Conservation (phyloP, 2,329 filamentous ascomycete species). For the Thelonectria rubi region DNA sequence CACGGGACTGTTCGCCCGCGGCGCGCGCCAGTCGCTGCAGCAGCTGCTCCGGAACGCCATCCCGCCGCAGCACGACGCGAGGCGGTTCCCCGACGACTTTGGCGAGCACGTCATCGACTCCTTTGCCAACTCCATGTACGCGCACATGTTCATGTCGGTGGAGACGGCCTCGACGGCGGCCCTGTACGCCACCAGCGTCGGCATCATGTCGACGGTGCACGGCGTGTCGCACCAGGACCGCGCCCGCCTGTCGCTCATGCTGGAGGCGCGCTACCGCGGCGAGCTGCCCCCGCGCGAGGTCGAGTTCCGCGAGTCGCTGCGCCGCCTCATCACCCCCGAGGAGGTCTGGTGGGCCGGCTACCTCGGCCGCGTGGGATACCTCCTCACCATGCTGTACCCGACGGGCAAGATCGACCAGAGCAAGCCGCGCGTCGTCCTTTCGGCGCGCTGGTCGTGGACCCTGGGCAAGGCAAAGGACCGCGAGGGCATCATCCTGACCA, state of each 20-base stretch:
- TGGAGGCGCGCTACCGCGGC: constrained; percentile 71
- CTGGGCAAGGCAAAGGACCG: constrained; percentile 52
- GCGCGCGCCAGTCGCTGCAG: constrained; percentile 56
- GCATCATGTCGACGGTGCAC: constrained; percentile 67
- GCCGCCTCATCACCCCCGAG: constrained; percentile 60
- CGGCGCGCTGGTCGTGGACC: constrained; percentile 52
- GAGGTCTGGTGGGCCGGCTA: constrained; percentile 73
- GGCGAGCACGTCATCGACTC: constrained; percentile 60
- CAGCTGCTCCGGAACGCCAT: constrained; percentile 58
- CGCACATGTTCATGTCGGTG: constrained; percentile 59
- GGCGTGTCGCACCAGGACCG: constrained; percentile 70
- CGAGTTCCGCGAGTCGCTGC: constrained; percentile 62
- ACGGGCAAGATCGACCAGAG: constrained; percentile 58
- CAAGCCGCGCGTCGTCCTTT: constrained; percentile 52
- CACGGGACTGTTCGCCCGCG: constrained; percentile 61
- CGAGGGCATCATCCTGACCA: constrained; percentile 53
- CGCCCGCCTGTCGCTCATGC: constrained; percentile 67
- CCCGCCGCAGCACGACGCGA: constrained; percentile 43
- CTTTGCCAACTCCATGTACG: constrained; percentile 67
- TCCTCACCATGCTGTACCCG: constrained; percentile 69
- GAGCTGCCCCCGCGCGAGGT: constrained; percentile 67
- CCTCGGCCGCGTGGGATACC: constrained; percentile 65
- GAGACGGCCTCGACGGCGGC: constrained; percentile 66
- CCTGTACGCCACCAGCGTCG: constrained; percentile 70
- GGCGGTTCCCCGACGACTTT: constrained; percentile 52